A percentile compares a stretch with the other conserved stretches of the same genome.
phyloP scores from a whole-genome alignment of 768 basidiomycete species.

The Lactifluus subvellereus region DNA sequence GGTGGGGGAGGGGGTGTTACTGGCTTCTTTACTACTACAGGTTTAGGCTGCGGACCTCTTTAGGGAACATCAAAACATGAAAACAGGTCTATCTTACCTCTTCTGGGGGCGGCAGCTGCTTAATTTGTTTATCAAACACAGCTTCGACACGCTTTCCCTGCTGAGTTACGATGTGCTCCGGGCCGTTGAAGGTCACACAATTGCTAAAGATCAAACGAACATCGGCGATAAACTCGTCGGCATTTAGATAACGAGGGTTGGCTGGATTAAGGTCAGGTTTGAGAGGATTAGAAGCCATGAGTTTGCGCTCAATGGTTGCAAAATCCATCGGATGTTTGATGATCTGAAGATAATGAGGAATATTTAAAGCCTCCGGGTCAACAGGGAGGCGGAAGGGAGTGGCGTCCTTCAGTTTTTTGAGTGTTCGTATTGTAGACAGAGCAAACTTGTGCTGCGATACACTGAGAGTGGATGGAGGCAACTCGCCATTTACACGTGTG shows the following conservation, averaged over 20 bases:
- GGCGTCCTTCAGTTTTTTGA: constrained; percentile 86
- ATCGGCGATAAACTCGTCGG: constrained; percentile 80
- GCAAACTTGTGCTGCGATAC: constrained; percentile 74
- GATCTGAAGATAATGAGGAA: constrained; percentile 84
- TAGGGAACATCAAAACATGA: background rate
- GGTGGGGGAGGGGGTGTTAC: constrained; percentile 26
- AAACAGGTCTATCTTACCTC: constrained; percentile 49
- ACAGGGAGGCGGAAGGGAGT: constrained; percentile 81
- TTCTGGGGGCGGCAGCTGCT: constrained; percentile 69
- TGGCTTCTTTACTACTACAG: constrained; percentile 41
- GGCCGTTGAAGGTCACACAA: constrained; percentile 87
- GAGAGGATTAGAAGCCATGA: constrained; percentile 67
- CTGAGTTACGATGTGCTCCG: constrained; percentile 70
- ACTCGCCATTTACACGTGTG: constrained; percentile 23
- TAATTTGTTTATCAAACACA: constrained; percentile 83
- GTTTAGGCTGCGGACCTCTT: constrained; percentile 35
- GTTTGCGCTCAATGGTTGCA: constrained; percentile 84
- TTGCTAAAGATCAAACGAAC: constrained; percentile 87
- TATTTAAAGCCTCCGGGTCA: constrained; percentile 73
- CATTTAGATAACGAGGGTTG: constrained; percentile 71
- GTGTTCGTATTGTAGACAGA: constrained; percentile 62
- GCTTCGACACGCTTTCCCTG: constrained; percentile 80
- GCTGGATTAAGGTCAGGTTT: constrained; percentile 66
- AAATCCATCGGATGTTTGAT: constrained; percentile 94
- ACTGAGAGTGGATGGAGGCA: constrained; percentile 48